Conservation (phyloP, 306 rosid species). For the Senna siamea region DNA sequence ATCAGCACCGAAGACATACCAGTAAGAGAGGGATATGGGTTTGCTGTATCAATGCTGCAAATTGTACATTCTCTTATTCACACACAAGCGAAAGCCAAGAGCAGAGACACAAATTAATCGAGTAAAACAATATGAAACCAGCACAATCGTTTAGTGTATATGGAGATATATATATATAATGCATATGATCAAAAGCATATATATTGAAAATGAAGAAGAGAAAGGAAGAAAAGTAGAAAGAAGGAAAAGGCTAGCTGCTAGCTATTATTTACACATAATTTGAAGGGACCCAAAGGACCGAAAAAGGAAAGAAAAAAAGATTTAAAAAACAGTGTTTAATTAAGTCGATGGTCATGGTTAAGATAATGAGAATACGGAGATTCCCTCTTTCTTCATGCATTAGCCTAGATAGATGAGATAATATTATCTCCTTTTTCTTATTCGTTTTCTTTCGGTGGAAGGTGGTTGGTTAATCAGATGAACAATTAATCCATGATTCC, state of each 20-base stretch:
- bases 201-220: no score
- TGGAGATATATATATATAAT: no score
- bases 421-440: constrained; percentile 16
- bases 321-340: constrained; percentile 35
- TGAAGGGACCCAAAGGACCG: constrained; percentile 26
- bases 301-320: not conserved
- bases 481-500: constrained; percentile 94
- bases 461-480: constrained; percentile 53
- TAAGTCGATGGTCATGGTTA: constrained; percentile 54
- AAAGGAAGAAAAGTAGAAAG: not conserved
- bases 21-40: not conserved
- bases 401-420: constrained; percentile 24
- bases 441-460: constrained; percentile 24
- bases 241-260: constrained; percentile 24
- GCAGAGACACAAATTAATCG: constrained; percentile 6
- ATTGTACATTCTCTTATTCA: constrained; percentile 16
- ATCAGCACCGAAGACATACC: constrained; percentile 16
- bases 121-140: constrained; percentile 31
- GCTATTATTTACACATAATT: constrained; percentile 64
- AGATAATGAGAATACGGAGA: constrained; percentile 43
- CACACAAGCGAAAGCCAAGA: constrained; percentile 6
- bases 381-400: constrained; percentile 51
- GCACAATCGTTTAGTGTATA: constrained; percentile 15
- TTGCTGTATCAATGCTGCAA: constrained; percentile 22
- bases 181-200: constrained; percentile 27